Evolutionary conservation across 2,329 filamentous ascomycete species (phyloP).

Genomic region (Chaetomium strumarium): DNA sequence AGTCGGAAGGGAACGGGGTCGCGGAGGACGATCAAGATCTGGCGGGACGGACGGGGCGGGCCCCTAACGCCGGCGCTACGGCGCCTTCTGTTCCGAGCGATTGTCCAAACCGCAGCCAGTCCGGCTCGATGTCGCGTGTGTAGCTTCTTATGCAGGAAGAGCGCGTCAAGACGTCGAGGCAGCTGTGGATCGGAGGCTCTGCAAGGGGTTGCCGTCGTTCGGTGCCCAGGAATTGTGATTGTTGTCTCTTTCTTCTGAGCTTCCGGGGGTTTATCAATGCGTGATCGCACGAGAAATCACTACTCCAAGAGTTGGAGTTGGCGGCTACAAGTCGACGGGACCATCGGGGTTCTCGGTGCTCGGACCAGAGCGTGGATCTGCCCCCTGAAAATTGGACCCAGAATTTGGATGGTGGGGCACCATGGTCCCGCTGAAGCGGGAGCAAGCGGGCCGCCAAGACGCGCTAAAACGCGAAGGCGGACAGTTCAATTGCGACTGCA

Average conservation of each 20-base stretch:
- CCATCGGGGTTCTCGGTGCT: conserved; percentile 1
- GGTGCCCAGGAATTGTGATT: background rate
- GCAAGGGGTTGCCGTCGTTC: too few species aligned
- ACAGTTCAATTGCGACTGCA: background rate
- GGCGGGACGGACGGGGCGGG: background rate
- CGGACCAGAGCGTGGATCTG: conserved; percentile 6
- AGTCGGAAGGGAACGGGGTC: background rate
- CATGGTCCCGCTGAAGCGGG: conserved; percentile 10
- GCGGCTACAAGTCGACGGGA: too few species aligned
- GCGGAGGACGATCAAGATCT: background rate
- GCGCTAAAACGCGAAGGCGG: background rate
- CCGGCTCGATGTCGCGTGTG: background rate
- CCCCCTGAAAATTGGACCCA: conserved; percentile 11
- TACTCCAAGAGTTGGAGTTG: background rate
- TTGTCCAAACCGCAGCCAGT: background rate
- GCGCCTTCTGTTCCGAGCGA: background rate
- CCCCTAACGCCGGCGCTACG: background rate
- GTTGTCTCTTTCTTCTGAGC: background rate
- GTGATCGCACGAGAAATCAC: background rate
- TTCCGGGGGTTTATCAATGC: background rate
- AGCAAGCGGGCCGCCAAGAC: conserved; percentile 15
- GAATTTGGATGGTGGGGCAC: conserved; percentile 3
- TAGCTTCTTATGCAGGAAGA: too few species aligned
- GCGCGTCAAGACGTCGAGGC: background rate
- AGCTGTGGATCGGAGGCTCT: background rate